phyloP scores from a whole-genome alignment of 2,329 filamentous ascomycete species.

The Phyllosticta citribraziliensis region DNA sequence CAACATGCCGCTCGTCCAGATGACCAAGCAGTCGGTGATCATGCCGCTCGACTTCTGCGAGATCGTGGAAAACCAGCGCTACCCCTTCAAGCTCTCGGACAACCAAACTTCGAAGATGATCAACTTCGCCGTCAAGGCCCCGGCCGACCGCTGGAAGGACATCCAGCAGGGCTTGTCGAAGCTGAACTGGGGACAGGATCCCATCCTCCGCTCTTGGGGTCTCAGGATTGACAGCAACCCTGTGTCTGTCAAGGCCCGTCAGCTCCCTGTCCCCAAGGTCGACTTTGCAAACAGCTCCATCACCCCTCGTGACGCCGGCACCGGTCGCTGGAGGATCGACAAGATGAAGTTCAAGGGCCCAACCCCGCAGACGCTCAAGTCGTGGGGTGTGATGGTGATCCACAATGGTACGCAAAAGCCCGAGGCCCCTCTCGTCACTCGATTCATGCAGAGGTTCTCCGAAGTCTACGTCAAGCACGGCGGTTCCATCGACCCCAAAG shows the following conservation, averaged over 20 bases:
- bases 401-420: slow-evolving; percentile 40
- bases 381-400: slow-evolving; percentile 68
- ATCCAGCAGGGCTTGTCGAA: slow-evolving; percentile 60
- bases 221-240: slow-evolving; percentile 57
- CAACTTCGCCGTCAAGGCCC: slow-evolving; percentile 77
- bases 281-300: slow-evolving; percentile 42
- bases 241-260: slow-evolving; percentile 53
- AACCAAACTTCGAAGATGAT: slow-evolving; percentile 76
- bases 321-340: slow-evolving; percentile 80
- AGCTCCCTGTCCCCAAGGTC: slow-evolving; percentile 63
- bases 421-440: slow-evolving; percentile 2
- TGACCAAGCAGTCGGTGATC: slow-evolving; percentile 45
- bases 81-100: slow-evolving; percentile 49
- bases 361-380: slow-evolving; percentile 53
- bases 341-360: slow-evolving; percentile 64
- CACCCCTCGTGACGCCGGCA: slow-evolving; percentile 33
- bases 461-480: slow-evolving; percentile 53
- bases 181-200: slow-evolving; percentile 59
- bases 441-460: slow-evolving; percentile 52
- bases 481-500: slow-evolving; percentile 42
- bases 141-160: slow-evolving; percentile 54
- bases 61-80: slow-evolving; percentile 47
- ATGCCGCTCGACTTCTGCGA: slow-evolving; percentile 48
- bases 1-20: slow-evolving; percentile 47
- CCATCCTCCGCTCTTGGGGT: slow-evolving; percentile 62